Evolutionary conservation across 345 rosid species (phyloP), one percentile per base, ranked within the genome.

Genomic region (Corchorus olitorius): DNA sequence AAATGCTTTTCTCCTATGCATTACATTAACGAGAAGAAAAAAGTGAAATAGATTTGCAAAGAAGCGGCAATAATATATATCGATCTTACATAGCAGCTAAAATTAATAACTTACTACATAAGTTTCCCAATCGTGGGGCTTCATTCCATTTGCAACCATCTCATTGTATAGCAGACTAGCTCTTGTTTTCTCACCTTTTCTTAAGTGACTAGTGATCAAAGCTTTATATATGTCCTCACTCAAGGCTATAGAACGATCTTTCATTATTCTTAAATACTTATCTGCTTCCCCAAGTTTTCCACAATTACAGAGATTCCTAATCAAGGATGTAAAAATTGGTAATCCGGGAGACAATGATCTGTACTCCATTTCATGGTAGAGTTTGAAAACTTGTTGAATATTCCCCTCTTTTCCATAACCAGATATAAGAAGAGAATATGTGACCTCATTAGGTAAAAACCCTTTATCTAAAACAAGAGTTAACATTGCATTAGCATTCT

Each of bases 301-400:
- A 39, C 81, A 73, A 33, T 70, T 59, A 69, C 90, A 88, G 17
- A 91, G 83, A 76, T 90, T 80, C 15, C 50, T 43, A 35, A 91
- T 81, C 79, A 94, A 56, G 27, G 90, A 65, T n/a, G 79, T 37
- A 16, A 86, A 86, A 67, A 81, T 83, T 19, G 27, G 10, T 13
- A 82, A 75, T 78, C 89, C 83, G 1, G 89, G 87, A 78, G 82
- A 59, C 19, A 88, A 70, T 43, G 84, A 77, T 48, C 81, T 81
- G 60, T 83, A 83, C 79, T 86, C 89, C 92, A 91, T 89, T 85
- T 94, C 98, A 70, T 83, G 84, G 83, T 85, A 91, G 67, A 94
- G 82, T 82, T 92, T 90, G 20, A 89, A 65, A 49, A 83, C 90
- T 81, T 88, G 91, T 77, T 94, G 86, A 46, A 84, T 50, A 19